Conservation (phyloP, 2,329 filamentous ascomycete genomes). For the Didymella lethalis region DNA sequence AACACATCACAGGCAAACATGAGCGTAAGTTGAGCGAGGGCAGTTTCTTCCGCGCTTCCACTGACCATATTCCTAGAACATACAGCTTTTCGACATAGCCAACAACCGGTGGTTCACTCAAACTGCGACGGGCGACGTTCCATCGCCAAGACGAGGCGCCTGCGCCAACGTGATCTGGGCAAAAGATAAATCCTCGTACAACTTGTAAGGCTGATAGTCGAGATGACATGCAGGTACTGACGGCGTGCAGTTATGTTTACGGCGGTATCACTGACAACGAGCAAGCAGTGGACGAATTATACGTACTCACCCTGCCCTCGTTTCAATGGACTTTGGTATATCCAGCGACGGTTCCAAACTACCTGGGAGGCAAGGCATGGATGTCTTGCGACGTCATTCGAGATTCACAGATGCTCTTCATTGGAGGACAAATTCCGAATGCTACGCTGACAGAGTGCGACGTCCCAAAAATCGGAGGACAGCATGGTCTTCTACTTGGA, state of each 20-base stretch:
- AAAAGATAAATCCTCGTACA: conserved; percentile 66
- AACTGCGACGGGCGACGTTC: conserved; percentile 61
- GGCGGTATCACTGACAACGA: conserved; percentile 61
- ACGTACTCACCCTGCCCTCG: conserved; percentile 65
- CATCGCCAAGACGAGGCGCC: conserved; percentile 62
- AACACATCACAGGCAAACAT: conserved; percentile 27
- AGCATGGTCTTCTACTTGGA: conserved; percentile 62
- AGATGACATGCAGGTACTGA: background rate
- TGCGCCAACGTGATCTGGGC: conserved; percentile 67
- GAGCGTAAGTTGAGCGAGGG: conserved; percentile 19
- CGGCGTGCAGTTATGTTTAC: conserved; percentile 62
- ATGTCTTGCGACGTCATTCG: conserved; percentile 64
- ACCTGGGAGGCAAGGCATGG: conserved; percentile 51
- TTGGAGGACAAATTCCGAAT: conserved; percentile 62
- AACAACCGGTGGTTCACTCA: conserved; percentile 67
- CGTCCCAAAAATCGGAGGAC: conserved; percentile 59
- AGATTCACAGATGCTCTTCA: conserved; percentile 65
- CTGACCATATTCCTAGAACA: conserved; percentile 15
- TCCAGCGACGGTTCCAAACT: conserved; percentile 41
- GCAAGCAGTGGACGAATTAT: conserved; percentile 66
- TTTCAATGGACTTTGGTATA: conserved; percentile 66
- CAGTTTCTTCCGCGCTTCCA: background rate
- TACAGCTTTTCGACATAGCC: conserved; percentile 66
- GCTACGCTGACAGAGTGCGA: conserved; percentile 60
- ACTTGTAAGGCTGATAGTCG: conserved; percentile 59